These are phyloP conservation scores for Collybia nuda DNA, from an alignment of 768 basidiomycete genomes.

Conservation along the genomic window DNA sequence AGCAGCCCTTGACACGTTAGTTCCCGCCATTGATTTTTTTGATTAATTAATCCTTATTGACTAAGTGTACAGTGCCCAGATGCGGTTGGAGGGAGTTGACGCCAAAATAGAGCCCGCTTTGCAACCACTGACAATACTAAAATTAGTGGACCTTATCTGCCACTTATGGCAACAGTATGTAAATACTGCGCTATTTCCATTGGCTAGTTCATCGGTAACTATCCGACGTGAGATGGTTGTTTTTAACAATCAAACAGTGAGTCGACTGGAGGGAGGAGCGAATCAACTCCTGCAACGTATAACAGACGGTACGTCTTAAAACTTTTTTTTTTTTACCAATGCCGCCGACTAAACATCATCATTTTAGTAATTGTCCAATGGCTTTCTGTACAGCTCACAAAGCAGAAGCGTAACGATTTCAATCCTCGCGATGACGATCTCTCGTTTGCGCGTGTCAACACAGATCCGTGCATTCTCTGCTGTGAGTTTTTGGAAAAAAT, in stretches of 20 bases:
- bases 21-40: conserved; percentile 3
- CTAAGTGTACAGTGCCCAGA: conserved; percentile 51
- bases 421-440: conserved; percentile 96
- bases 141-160: conserved; percentile 80
- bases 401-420: conserved; percentile 96
- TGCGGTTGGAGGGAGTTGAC: conserved; percentile 73
- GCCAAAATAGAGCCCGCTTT: conserved; percentile 80
- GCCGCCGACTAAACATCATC: neutral
- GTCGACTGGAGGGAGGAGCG: conserved; percentile 78
- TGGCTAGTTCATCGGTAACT: conserved; percentile 84
- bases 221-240: conserved; percentile 89
- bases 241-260: conserved; percentile 87
- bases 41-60: conserved; percentile 5
- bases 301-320: conserved; percentile 63
- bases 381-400: conserved; percentile 73
- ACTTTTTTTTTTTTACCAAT: neutral
- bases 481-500: conserved; percentile 86
- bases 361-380: conserved; percentile 67
- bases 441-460: conserved; percentile 92
- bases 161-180: conserved; percentile 98
- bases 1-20: conserved; percentile 89
- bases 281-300: conserved; percentile 80
- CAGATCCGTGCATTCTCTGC: conserved; percentile 86
- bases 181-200: conserved; percentile 84
- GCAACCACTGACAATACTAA: conserved; percentile 62